A percentile compares a stretch with the other conserved stretches of the same genome.
Evolutionary conservation across 768 basidiomycete genomes (phyloP).

Genomic region (Thelephora aurantiotincta): DNA sequence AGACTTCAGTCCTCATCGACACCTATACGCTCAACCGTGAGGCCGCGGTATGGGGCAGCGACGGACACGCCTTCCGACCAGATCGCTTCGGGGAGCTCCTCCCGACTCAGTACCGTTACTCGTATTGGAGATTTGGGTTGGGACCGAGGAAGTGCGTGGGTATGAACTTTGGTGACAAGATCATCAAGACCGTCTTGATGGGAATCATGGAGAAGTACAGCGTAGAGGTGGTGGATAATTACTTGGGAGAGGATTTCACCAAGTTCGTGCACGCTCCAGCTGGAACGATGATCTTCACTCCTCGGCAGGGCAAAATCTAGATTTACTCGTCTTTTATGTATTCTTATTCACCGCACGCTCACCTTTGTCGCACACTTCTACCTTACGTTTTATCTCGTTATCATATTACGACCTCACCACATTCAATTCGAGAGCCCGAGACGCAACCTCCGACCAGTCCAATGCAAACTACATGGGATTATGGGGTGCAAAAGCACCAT

Average conservation of each 20-base stretch:
- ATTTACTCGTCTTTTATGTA: not conserved
- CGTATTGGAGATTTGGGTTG: conserved; percentile 1
- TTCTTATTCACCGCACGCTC: too few relatives aligned
- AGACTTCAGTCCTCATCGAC: conserved; percentile 1
- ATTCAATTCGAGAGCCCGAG: too few relatives aligned
- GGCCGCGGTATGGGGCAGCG: conserved; percentile 1
- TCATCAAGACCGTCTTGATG: not conserved
- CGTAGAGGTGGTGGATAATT: not conserved
- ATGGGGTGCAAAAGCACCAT: too few relatives aligned
- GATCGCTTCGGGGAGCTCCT: not conserved
- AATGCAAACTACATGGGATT: too few relatives aligned
- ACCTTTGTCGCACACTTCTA: too few relatives aligned
- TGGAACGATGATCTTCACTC: not conserved
- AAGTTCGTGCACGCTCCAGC: not conserved
- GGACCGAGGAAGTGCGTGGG: conserved; percentile 3
- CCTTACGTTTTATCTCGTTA: too few relatives aligned
- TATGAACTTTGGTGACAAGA: conserved; percentile 1
- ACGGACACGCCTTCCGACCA: not conserved
- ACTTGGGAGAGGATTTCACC: not conserved
- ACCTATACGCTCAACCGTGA: conserved; percentile 1
- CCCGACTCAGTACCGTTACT: conserved; percentile 1
- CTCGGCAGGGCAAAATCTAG: not conserved
- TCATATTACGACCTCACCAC: too few relatives aligned
- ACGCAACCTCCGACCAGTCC: too few relatives aligned
- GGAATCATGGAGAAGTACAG: not conserved